Percentiles rank a stretch among this genome's conserved stretches.
Conservation (phyloP, 2,329 filamentous ascomycete species). For the Diaporthe aspalathi region DNA sequence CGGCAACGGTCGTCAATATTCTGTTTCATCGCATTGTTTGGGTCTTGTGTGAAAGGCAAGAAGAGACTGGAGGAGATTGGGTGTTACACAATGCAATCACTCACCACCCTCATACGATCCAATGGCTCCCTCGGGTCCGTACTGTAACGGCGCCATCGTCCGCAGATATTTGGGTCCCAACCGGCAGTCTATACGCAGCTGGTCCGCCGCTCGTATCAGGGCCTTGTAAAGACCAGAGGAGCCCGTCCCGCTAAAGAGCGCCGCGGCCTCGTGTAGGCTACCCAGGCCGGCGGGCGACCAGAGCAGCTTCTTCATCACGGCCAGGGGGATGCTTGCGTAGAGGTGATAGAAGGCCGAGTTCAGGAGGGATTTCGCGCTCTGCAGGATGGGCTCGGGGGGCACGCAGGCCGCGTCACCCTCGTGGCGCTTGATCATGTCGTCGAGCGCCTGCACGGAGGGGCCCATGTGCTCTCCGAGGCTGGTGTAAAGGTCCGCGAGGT, state of each 20-base stretch:
- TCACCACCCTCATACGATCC: not conserved
- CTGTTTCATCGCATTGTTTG: no score
- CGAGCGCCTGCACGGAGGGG: not conserved
- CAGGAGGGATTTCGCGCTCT: not conserved
- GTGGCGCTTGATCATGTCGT: not conserved
- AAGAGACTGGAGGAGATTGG: not conserved
- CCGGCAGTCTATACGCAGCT: not conserved
- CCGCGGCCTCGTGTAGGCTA: not conserved
- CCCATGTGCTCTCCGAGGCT: not conserved
- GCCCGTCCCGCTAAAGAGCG: not conserved
- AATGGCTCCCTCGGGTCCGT: not conserved
- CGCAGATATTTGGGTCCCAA: not conserved
- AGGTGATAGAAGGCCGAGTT: slow-evolving; percentile 2
- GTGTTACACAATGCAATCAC: not conserved
- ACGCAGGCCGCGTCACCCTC: not conserved
- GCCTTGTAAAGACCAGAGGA: not conserved
- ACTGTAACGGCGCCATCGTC: not conserved
- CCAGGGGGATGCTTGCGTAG: not conserved
- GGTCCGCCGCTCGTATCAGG: not conserved
- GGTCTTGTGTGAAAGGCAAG: not conserved
- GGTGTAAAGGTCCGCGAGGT: not conserved
- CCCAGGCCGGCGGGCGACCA: not conserved
- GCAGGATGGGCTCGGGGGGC: not conserved
- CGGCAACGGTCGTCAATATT: not conserved
- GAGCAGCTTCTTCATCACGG: not conserved